Base-by-base conservation (phyloP, 2,329 filamentous ascomycete genomes). In the Aspergillus terreus region DNA sequence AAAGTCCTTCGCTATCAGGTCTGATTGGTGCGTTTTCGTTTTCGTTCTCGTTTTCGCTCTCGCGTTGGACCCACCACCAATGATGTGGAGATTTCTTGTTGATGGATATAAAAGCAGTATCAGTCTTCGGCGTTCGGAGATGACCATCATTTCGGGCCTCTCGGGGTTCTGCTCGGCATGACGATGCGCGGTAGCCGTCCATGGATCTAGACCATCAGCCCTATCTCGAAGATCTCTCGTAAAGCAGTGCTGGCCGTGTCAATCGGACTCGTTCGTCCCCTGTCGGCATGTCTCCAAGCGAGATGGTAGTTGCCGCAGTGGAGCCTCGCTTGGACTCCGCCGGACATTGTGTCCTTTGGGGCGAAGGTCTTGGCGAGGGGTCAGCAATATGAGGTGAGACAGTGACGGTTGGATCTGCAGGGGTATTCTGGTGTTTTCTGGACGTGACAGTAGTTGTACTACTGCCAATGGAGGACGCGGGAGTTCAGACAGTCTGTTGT, bases 31-130 rank as follows among this genome's bases (percentile, higher is more conserved):
- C 57, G 49, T 54, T 56, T 42, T 65, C 59, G 59, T 50, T 57
- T 32, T 66, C 66, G 63, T 47, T 50, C 36, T 61, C 59, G 57
- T 51, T 51, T 44, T 53, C 59, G 57, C 53, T 14, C 17, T 42
- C 40, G 40, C 40, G 15, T n/a, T n/a, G 19, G 40, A 12, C 40
- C 40, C 40, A 42, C 40, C 40, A 15, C 40, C 40, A 38, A 38
- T 38, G 35, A 38, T 30, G 27, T 30, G 27, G 27, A 30, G 27
- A 30, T 30, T 30, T 30, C 27, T 30, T 30, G 27, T 30, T 30
- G 27, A 30, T 10, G 27, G 27, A 10, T 30, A 11, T 30, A 30
- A 30, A 11, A 30, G 27, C 11, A 9, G 27, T 30, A 30, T 30
- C 27, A 30, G 10, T 30, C 27, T 11, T 27, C 9, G 7, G 27